Evolutionary conservation across 83 land plant species (phyloP).

Genomic region (Larix sibirica): DNA sequence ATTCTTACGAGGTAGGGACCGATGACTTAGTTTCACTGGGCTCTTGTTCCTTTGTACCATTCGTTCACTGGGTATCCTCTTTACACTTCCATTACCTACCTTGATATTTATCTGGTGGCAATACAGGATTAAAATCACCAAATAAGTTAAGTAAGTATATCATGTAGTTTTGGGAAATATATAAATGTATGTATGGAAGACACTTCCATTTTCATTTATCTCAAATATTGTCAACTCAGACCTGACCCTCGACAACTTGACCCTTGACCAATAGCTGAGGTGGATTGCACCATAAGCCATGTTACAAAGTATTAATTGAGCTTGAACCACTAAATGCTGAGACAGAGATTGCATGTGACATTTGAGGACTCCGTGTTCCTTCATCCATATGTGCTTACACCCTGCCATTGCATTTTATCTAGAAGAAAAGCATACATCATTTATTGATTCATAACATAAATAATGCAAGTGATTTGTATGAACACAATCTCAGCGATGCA

Average conservation of each 20-base stretch:
- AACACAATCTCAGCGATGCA: neutral
- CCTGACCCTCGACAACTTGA: conserved; percentile 36
- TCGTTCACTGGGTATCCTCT: conserved; percentile 32
- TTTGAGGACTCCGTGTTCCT: conserved; percentile 75
- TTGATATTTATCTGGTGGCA: conserved; percentile 50
- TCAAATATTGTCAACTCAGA: conserved; percentile 19
- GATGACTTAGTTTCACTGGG: conserved; percentile 78
- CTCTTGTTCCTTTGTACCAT: conserved; percentile 36
- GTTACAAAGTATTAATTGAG: conserved; percentile 49
- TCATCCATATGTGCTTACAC: conserved; percentile 68
- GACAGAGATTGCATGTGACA: conserved; percentile 78
- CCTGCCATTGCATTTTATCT: conserved; percentile 37
- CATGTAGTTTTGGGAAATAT: neutral
- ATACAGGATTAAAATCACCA: conserved; percentile 44
- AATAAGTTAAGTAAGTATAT: neutral
- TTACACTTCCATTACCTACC: conserved; percentile 39
- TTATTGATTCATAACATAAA: neutral
- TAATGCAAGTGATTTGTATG: neutral
- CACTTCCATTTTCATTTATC: neutral
- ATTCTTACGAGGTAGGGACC: conserved; percentile 81
- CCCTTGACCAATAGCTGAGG: conserved; percentile 78
- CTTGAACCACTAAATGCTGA: conserved; percentile 85
- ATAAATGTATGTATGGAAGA: neutral
- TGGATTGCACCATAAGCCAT: conserved; percentile 88
- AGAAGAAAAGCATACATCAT: neutral